A percentile compares a stretch with the other conserved stretches of the same genome.
These are phyloP conservation scores for Zizania latifolia DNA, from an alignment of 176 grass and related monocot genomes.

Conservation along the genomic window DNA sequence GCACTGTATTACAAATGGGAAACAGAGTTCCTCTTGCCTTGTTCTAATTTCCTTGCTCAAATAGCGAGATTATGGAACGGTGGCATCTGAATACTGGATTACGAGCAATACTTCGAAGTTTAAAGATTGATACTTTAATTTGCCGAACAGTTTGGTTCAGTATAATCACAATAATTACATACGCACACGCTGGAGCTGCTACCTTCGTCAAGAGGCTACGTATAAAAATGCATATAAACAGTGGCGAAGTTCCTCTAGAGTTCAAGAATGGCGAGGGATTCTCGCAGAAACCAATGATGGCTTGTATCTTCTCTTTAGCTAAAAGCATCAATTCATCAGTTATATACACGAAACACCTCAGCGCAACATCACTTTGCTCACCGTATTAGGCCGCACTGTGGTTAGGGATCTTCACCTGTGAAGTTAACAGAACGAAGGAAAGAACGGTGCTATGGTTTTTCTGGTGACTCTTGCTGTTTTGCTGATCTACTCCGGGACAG, in stretches of 20 bases:
- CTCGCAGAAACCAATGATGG: slow-evolving; percentile 28
- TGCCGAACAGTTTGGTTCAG: slow-evolving; percentile 1
- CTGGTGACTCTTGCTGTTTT: slow-evolving; percentile 25
- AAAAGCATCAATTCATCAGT: slow-evolving; percentile 34
- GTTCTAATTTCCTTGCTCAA: neutral
- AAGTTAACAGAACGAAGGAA: slow-evolving; percentile 20
- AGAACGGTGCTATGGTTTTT: slow-evolving; percentile 29
- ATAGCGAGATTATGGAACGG: neutral
- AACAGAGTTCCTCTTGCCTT: neutral
- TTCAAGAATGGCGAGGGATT: slow-evolving; percentile 24
- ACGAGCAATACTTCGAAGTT: neutral
- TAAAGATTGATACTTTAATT: neutral
- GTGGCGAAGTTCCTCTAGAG: neutral
- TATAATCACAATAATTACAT: slow-evolving; percentile 37
- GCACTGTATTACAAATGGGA: neutral
- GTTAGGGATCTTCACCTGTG: neutral
- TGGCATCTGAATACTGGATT: neutral
- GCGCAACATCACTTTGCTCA: slow-evolving; percentile 18
- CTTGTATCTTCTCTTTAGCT: slow-evolving; percentile 21
- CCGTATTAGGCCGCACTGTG: neutral
- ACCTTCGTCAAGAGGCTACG: slow-evolving; percentile 20
- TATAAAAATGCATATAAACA: slow-evolving; percentile 32
- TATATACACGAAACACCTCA: slow-evolving; percentile 32
- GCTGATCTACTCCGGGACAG: slow-evolving; percentile 39
- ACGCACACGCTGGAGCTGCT: slow-evolving; percentile 4